phyloP scores from a whole-genome alignment of 2,329 filamentous ascomycete species.

The Cylindrodendrum hubeiense region DNA sequence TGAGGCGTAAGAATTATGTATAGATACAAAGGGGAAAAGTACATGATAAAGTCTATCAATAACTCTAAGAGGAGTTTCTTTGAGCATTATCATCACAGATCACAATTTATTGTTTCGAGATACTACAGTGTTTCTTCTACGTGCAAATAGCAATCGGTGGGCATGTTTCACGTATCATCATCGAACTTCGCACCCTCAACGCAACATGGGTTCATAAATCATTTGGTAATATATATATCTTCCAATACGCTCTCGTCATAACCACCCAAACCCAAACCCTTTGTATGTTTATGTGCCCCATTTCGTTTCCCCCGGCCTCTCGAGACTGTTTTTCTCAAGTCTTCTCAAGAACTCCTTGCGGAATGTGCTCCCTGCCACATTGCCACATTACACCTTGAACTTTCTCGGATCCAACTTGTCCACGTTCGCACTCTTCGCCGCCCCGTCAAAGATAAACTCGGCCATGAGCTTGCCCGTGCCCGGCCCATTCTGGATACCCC shows the following conservation, averaged over 20 bases:
- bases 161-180: too few species aligned
- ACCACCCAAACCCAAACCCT: background rate
- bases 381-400: slow-evolving; percentile 63
- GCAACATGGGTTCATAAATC: background rate
- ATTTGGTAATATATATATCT: background rate
- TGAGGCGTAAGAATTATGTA: too few species aligned
- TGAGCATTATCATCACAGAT: too few species aligned
- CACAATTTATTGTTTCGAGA: too few species aligned
- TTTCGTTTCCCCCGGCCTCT: background rate
- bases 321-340: background rate
- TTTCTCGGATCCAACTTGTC: slow-evolving; percentile 75
- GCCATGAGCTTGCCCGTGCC: slow-evolving; percentile 86
- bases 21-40: too few species aligned
- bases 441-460: slow-evolving; percentile 81
- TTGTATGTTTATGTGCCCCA: background rate
- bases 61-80: too few species aligned
- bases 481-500: slow-evolving; percentile 97
- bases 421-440: slow-evolving; percentile 75
- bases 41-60: too few species aligned
- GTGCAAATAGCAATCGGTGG: too few species aligned
- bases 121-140: too few species aligned
- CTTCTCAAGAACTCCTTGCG: background rate
- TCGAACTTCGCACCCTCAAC: background rate
- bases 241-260: too few species aligned
- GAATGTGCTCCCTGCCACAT: background rate